These are phyloP conservation scores for Colletotrichum abscissum DNA, from an alignment of 2,329 filamentous ascomycete genomes.

Conservation along the genomic window DNA sequence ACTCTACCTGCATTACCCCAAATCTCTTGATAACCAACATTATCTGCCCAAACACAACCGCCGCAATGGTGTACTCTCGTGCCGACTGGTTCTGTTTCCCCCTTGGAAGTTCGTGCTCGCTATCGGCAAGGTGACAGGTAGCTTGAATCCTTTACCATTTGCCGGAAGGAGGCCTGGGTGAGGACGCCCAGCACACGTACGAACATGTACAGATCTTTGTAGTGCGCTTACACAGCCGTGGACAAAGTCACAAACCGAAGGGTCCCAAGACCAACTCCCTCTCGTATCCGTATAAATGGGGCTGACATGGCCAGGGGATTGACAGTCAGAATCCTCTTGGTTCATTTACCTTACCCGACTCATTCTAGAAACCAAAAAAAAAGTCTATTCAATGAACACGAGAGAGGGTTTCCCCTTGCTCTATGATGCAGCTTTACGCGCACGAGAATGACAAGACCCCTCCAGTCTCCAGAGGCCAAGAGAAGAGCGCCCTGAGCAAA, in stretches of 20 bases:
- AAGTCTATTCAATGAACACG: neutral
- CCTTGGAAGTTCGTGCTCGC: neutral
- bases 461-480: too few species aligned
- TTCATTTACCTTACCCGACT: neutral
- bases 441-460: neutral
- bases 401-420: neutral
- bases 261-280: constrained; percentile 5
- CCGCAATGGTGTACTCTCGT: neutral
- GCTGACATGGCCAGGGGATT: constrained; percentile 20
- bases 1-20: neutral
- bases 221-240: neutral
- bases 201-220: too few species aligned
- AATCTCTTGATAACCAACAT: neutral
- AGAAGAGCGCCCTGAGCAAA: neutral
- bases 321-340: neutral
- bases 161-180: neutral
- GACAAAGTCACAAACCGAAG: constrained; percentile 18
- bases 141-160: neutral
- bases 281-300: constrained; percentile 35
- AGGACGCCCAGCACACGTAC: neutral
- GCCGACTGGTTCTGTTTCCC: neutral
- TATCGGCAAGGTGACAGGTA: neutral
- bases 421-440: neutral
- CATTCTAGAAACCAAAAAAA: neutral
- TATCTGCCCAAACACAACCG: neutral